phyloP scores from a whole-genome alignment of 2,329 filamentous ascomycete species.

The Colletotrichum falcatum region DNA sequence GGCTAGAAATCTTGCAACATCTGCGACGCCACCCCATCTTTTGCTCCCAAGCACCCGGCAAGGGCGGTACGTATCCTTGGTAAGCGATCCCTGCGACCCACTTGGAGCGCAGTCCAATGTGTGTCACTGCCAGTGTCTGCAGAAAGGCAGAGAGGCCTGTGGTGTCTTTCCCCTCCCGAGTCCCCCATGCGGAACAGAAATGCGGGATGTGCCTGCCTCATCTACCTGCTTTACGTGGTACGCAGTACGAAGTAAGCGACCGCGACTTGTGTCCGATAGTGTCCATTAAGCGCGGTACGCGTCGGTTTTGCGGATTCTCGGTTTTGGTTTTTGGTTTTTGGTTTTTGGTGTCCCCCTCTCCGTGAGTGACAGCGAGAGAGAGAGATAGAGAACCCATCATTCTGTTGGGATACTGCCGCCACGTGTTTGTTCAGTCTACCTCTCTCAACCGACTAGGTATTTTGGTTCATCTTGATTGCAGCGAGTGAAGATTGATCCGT shows the following conservation, averaged over 20 bases:
- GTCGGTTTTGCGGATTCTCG: not conserved
- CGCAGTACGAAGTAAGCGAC: slow-evolving; percentile 1
- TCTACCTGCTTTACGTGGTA: not conserved
- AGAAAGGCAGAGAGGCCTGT: not conserved
- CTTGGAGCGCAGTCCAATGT: not conserved
- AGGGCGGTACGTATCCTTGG: slow-evolving; percentile 20
- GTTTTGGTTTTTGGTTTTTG: no score
- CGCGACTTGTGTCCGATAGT: not conserved
- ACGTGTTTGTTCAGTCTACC: not conserved
- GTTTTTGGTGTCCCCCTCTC: no score
- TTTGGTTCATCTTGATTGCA: not conserved
- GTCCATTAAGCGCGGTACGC: not conserved
- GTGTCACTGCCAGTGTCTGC: not conserved
- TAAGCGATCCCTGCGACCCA: not conserved
- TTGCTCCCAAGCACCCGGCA: slow-evolving; percentile 16
- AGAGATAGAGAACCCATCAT: not conserved
- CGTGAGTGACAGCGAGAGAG: no score
- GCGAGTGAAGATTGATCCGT: not conserved
- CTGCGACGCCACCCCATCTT: slow-evolving; percentile 39
- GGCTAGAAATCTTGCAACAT: slow-evolving; percentile 35
- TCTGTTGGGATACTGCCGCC: no score
- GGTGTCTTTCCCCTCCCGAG: not conserved
- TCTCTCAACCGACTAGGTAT: not conserved
- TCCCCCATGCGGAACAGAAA: slow-evolving; percentile 1
- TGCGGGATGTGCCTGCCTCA: slow-evolving; percentile 16